Evolutionary conservation across 805 yeast species (phyloP), one percentile per base, ranked within the genome.

Genomic region (Scheffersomyces stipitis): DNA sequence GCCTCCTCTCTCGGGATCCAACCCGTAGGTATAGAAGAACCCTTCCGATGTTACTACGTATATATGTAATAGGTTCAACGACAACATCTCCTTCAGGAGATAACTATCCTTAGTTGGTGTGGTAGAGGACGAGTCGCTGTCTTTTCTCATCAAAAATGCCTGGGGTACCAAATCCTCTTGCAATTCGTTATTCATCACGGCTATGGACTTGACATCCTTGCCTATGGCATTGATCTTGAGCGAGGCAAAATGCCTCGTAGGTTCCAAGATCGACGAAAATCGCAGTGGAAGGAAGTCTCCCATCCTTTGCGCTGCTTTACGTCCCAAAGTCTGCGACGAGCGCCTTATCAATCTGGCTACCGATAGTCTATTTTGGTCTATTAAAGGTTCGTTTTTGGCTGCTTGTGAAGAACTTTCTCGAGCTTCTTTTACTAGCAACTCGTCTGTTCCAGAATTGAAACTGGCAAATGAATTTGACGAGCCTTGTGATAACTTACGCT

Each of bases 1-100:
- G 2, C 99, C 99, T 1, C 98, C 98, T 36, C 90, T 64, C 42
- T 83, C 95, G 0, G 93, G 82, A 44, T 88, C 93, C 31, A 91
- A 64, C 2, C 83, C 83, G 58, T 87, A 91, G 34, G 84, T 86
- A 51, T 83, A 84, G 47, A 86, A 83, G 46, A 75, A 78, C 0
- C 98, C 98, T 38, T 81, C 86, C 0, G 83, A 75, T 1, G 96
- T 86, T 3, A 87, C 86, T 4, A 89, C 91, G 40, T 80, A 73
- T 10, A 80, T 80, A 49, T 75, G 76, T 58, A 49, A 54, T 18
- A 66, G 47, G 34, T 57, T 60, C 41, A 60, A 46, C 15, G 61
- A 41, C 15, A 56, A 40, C 28, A 58, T 36, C 15, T 62, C 67
- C 31, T 48, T 48, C 13, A 47, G 33, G n/a, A 28, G 10, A 10